Percentiles rank a stretch among this genome's conserved stretches.
Evolutionary conservation across 73 alveolate species (phyloP).

Genomic region (Paramecium primaurelia): DNA sequence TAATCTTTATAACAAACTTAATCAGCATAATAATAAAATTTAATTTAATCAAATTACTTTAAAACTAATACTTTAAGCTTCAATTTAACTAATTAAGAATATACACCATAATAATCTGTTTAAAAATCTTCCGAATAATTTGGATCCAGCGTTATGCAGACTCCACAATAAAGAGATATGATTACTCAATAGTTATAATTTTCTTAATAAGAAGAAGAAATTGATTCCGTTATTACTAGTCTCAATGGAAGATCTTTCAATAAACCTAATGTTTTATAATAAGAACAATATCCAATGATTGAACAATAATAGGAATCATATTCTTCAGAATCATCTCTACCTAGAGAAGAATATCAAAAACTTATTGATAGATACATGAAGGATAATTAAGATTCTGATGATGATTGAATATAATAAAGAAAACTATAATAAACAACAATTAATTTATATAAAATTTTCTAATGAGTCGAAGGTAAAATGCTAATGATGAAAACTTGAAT

Average conservation of each 20-base stretch:
- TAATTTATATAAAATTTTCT: neutral
- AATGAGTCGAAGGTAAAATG: constrained; percentile 9
- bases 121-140: constrained; percentile 29
- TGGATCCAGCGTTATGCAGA: constrained; percentile 9
- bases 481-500: neutral
- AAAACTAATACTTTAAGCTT: constrained; percentile 19
- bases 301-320: neutral
- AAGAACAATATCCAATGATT: neutral
- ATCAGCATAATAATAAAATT: neutral
- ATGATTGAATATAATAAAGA: neutral
- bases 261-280: neutral
- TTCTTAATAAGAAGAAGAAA: neutral
- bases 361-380: constrained; percentile 17
- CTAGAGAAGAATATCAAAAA: constrained; percentile 22
- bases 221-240: constrained; percentile 1
- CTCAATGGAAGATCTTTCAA: constrained; percentile 22
- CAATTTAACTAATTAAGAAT: constrained; percentile 40
- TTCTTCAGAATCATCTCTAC: constrained; percentile 28
- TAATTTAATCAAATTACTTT: neutral
- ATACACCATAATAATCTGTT: constrained; percentile 14
- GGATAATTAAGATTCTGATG: neutral
- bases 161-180: constrained; percentile 4
- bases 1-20: neutral
- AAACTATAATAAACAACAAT: neutral
- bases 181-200: neutral